Percentiles rank a stretch among this genome's conserved stretches.
These are phyloP conservation scores for Penicillium freii DNA, from an alignment of 2,329 filamentous ascomycete species.

Conservation along the genomic window DNA sequence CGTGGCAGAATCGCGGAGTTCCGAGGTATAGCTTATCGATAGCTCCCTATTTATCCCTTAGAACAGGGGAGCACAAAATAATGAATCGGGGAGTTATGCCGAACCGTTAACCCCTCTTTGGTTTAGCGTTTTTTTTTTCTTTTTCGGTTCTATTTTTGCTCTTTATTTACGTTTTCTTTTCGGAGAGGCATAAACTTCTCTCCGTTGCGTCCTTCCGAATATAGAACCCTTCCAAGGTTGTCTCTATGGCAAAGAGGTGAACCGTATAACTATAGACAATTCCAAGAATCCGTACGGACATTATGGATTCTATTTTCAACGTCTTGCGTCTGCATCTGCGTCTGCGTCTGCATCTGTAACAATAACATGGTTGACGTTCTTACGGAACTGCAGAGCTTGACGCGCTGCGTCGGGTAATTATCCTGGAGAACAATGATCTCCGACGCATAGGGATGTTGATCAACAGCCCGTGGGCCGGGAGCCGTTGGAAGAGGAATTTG, in stretches of 20 bases:
- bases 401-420: constrained; percentile 9
- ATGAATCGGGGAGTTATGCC: constrained; percentile 3
- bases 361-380: constrained; percentile 10
- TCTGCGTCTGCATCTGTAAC: constrained; percentile 7
- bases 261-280: too few relatives aligned
- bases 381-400: constrained; percentile 2
- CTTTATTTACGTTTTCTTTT: neutral
- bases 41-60: constrained; percentile 1
- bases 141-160: neutral
- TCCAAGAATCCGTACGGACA: neutral
- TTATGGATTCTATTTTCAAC: neutral
- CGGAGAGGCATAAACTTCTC: neutral
- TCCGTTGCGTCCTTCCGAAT: neutral
- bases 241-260: too few relatives aligned
- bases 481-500: constrained; percentile 1
- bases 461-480: constrained; percentile 6
- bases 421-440: constrained; percentile 1
- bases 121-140: neutral
- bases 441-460: constrained; percentile 10
- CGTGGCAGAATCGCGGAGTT: constrained; percentile 24
- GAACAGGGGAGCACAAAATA: constrained; percentile 12
- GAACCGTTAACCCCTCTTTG: constrained; percentile 14
- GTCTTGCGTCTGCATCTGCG: neutral
- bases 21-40: neutral
- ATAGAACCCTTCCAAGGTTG: neutral